These are phyloP conservation scores for Stramenopiles sp. DNA, from an alignment of 352 stramenopile genomes.

Conservation along the genomic window DNA sequence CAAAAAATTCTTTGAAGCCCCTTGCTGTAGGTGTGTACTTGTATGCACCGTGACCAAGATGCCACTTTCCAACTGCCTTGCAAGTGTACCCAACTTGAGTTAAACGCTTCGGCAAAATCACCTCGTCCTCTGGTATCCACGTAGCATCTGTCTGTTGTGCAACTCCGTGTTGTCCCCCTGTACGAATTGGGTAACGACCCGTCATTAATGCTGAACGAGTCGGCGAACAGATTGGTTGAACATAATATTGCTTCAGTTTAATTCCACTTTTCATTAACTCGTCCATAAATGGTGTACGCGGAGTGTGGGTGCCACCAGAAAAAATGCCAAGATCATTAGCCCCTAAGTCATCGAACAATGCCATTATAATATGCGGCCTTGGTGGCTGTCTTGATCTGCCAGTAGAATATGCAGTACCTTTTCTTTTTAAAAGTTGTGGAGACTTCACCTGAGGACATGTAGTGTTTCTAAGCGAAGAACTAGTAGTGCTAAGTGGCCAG, in stretches of 20 bases:
- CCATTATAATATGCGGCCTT: not conserved
- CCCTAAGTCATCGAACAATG: not conserved
- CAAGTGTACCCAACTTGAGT: constrained; percentile 26
- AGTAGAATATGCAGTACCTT: too few species aligned
- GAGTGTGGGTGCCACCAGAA: not conserved
- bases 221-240: constrained; percentile 13
- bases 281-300: constrained; percentile 11
- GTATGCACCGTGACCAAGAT: constrained; percentile 27
- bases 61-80: constrained; percentile 31
- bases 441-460: too few species aligned
- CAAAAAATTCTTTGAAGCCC: constrained; percentile 30
- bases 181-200: constrained; percentile 13
- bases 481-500: too few species aligned
- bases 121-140: constrained; percentile 26
- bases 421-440: too few species aligned
- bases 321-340: not conserved
- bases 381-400: too few species aligned
- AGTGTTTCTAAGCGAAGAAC: too few species aligned
- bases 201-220: constrained; percentile 12
- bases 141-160: not conserved
- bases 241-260: constrained; percentile 12
- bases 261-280: not conserved
- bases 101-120: constrained; percentile 25
- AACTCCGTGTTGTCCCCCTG: not conserved
- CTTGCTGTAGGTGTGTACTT: constrained; percentile 24